Evolutionary conservation across 768 basidiomycete genomes (phyloP).

Genomic region (Russula emetica): DNA sequence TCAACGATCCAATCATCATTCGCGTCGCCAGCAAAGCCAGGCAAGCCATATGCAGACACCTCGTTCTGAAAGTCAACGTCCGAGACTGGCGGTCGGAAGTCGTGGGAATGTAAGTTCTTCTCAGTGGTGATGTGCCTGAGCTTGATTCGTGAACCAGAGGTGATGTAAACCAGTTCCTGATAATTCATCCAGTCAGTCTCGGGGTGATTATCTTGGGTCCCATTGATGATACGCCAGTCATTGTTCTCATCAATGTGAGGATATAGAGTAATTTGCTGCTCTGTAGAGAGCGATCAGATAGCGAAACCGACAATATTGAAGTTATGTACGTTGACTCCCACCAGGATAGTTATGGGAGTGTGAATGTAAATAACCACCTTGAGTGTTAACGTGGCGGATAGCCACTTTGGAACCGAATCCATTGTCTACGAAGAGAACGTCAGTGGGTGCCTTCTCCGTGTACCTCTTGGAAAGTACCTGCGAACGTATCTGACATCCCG

Average conservation of each 20-base stretch:
- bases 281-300: constrained; percentile 39
- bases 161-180: constrained; percentile 58
- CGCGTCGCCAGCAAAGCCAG: constrained; percentile 78
- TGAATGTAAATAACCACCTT: constrained; percentile 98
- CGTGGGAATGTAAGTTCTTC: constrained; percentile 92
- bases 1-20: constrained; percentile 95
- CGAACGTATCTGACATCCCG: constrained; percentile 89
- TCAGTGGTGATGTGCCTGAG: constrained; percentile 75
- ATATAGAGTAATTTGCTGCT: constrained; percentile 99
- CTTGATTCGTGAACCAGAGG: constrained; percentile 65
- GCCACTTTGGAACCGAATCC: constrained; percentile 77
- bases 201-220: constrained; percentile 45
- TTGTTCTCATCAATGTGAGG: constrained; percentile 99
- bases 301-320: constrained; percentile 10
- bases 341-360: constrained; percentile 85
- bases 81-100: constrained; percentile 87
- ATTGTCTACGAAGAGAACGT: constrained; percentile 51
- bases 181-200: constrained; percentile 46
- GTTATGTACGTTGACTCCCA: constrained; percentile 77
- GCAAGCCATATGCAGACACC: constrained; percentile 89
- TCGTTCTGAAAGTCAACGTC: constrained; percentile 99
- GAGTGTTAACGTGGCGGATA: constrained; percentile 90
- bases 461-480: constrained; percentile 48
- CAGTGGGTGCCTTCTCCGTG: background rate
- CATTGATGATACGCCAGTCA: constrained; percentile 81